Evolutionary conservation across 2,329 filamentous ascomycete genomes (phyloP).

Genomic region (Didymella keratinophila): DNA sequence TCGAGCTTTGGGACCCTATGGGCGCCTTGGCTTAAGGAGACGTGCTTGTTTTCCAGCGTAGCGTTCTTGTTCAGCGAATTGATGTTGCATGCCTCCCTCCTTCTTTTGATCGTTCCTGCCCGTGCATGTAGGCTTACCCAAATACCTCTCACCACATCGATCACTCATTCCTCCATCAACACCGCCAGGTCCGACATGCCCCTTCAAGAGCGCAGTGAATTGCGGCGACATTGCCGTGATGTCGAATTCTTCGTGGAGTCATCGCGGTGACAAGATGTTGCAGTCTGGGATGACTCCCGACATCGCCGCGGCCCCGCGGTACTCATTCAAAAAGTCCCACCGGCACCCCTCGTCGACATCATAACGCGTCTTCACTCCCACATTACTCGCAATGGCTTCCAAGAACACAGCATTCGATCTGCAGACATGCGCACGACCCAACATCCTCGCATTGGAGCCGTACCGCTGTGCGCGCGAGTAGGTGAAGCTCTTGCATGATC

Average conservation of each 20-base stretch:
- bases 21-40: constrained; percentile 66
- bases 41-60: not conserved
- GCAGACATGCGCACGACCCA: constrained; percentile 59
- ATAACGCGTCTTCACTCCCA: constrained; percentile 13
- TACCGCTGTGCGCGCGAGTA: constrained; percentile 64
- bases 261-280: constrained; percentile 10
- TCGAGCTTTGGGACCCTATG: constrained; percentile 78
- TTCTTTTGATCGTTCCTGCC: not conserved
- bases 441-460: constrained; percentile 62
- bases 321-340: constrained; percentile 39
- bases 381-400: constrained; percentile 33
- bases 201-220: not conserved
- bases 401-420: constrained; percentile 55
- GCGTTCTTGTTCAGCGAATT: not conserved
- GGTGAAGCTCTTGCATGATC: constrained; percentile 36
- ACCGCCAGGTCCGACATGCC: not conserved
- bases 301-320: constrained; percentile 32
- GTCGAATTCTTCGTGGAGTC: constrained; percentile 10
- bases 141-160: not conserved
- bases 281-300: constrained; percentile 27
- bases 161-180: not conserved
- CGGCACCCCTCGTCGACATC: constrained; percentile 3
- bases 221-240: not conserved
- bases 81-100: not conserved
- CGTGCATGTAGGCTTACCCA: not conserved